phyloP scores from a whole-genome alignment of 345 rosid species.

The Citrus cavaleriei region DNA sequence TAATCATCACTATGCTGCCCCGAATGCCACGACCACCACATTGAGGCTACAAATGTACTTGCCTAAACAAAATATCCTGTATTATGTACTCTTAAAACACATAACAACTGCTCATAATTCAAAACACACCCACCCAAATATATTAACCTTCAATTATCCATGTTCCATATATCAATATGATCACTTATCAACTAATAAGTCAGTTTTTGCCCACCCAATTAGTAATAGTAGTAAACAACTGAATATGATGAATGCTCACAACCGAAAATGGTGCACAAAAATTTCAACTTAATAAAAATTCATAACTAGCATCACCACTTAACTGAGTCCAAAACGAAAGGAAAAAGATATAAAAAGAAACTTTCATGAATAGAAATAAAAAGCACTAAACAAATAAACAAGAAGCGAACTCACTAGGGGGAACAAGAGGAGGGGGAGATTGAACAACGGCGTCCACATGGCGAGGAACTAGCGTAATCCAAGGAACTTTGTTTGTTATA shows the following conservation, averaged over 20 bases:
- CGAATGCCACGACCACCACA: neutral
- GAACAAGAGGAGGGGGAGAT: slow-evolving; percentile 44
- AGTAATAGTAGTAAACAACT: neutral
- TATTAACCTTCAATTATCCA: neutral
- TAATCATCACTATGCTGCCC: neutral
- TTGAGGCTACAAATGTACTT: neutral
- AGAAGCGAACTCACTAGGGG: slow-evolving; percentile 39
- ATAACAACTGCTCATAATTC: neutral
- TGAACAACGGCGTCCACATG: slow-evolving; percentile 29
- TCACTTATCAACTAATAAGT: neutral
- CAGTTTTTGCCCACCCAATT: neutral
- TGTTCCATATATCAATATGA: neutral
- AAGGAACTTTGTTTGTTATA: slow-evolving; percentile 44
- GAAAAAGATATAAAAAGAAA: neutral
- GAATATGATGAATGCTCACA: neutral
- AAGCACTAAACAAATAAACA: neutral
- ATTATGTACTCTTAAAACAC: neutral
- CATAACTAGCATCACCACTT: neutral
- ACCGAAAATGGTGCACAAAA: neutral
- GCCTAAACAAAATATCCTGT: neutral
- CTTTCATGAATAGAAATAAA: neutral
- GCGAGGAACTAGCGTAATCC: slow-evolving; percentile 31
- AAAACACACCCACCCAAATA: neutral
- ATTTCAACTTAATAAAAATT: neutral
- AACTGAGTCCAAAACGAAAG: neutral